A percentile compares a stretch with the other conserved stretches of the same genome.
Conservation (phyloP, 1,139 yeast species). For the Kodamaea suecica region DNA sequence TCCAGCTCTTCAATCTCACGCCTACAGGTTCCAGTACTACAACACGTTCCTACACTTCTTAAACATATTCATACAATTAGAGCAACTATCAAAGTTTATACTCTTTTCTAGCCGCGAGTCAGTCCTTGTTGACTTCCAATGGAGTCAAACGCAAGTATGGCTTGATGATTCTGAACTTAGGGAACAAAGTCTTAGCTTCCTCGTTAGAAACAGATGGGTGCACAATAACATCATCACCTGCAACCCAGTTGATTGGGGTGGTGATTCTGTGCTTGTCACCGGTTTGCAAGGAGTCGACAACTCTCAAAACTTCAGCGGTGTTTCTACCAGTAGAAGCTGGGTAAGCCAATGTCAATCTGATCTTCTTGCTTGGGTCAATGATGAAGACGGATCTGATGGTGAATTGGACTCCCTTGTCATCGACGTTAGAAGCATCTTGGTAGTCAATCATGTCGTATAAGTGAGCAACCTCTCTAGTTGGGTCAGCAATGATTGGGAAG, state of each 20-base stretch:
- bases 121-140: constrained; percentile 14
- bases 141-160: constrained; percentile 57
- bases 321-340: constrained; percentile 94
- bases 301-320: constrained; percentile 83
- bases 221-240: constrained; percentile 84
- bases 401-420: constrained; percentile 58
- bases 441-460: constrained; percentile 89
- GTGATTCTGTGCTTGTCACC: constrained; percentile 78
- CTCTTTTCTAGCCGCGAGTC: constrained; percentile 1
- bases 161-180: constrained; percentile 74
- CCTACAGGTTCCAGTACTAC: too few relatives aligned
- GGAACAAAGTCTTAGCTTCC: constrained; percentile 78
- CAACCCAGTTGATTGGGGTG: constrained; percentile 74
- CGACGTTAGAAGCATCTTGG: constrained; percentile 76
- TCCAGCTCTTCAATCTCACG: too few relatives aligned
- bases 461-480: constrained; percentile 74
- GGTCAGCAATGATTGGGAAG: constrained; percentile 88
- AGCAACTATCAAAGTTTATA: neutral
- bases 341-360: constrained; percentile 77
- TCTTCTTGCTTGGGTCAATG: constrained; percentile 83
- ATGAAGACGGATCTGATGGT: constrained; percentile 87
- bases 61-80: neutral
- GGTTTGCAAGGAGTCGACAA: constrained; percentile 78
- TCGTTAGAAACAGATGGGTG: constrained; percentile 81
- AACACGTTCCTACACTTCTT: too few relatives aligned